Evolutionary conservation across 1,139 yeast genomes (phyloP), one percentile per base, ranked within the genome.

Genomic region (Geotrichum restrictum): DNA sequence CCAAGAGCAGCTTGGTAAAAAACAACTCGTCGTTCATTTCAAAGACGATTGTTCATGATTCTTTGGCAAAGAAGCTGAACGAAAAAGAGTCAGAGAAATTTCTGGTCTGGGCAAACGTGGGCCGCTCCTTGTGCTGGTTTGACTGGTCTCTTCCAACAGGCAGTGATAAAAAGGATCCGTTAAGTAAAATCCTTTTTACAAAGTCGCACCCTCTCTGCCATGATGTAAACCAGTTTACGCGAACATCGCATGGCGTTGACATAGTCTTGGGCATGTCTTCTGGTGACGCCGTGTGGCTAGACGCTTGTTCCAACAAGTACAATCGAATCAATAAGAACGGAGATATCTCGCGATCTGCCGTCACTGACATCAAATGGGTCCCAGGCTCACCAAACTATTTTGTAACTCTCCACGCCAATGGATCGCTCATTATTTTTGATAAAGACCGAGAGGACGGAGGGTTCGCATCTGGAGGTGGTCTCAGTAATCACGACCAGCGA

Each of bases 231-330:
- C 55, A 50, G 37, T 53, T 52, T 33, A 71, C 74, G 2, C 62
- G 65, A n/a, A 65, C 71, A n/a, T 66, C 69, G 16, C 64, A 65
- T 24, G 70, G 71, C 51, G 56, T 79, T 14, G 84, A 80, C 53
- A 64, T 77, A n/a, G 65, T 75, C 7, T 60, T 78, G 14, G 83
- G 83, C 4, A 74, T 76, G 56, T 71, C 79, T 1, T 67, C 78
- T 1, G 82, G 83, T 24, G 84, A 80, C 59, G 65, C 78, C n/a
- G 57, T 80, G n/a, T 80, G 83, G 82, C 60, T 75, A 34, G 82
- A 78, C 57, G 74, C 79, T 13, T 64, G 70, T 29, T 69, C 73
- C 44, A 69, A 72, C 64, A 71, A 73, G 53, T 80, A 77, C 63
- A 65, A 76, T 27, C 71, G 83, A 40, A 69, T 79, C 66, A 79